A percentile compares a stretch with the other conserved stretches of the same genome.
These are phyloP conservation scores for Citrus cavaleriei DNA, from an alignment of 345 rosid genomes.

Conservation along the genomic window DNA sequence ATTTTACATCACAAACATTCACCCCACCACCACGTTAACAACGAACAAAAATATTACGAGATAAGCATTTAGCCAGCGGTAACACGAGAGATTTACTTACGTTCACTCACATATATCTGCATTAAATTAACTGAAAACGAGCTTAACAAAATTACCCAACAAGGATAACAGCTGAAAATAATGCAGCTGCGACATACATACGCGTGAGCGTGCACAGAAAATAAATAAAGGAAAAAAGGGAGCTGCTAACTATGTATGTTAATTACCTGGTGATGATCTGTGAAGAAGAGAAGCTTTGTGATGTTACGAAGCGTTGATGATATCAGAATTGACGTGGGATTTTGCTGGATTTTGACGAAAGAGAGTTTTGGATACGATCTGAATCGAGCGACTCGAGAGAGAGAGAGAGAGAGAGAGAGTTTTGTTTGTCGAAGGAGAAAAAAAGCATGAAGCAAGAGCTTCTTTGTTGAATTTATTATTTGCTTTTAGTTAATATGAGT, in stretches of 20 bases:
- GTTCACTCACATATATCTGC: neutral
- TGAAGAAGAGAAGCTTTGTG: neutral
- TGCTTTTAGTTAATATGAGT: neutral
- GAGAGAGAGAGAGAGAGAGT: neutral
- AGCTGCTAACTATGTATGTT: neutral
- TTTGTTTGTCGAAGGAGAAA: conserved; percentile 12
- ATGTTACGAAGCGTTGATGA: neutral
- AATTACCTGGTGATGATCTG: conserved; percentile 6
- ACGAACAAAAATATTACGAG: neutral
- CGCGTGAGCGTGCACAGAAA: neutral
- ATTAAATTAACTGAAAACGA: neutral
- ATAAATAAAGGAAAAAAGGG: too few relatives aligned
- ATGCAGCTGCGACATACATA: neutral
- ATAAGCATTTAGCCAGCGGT: neutral
- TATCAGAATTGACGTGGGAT: conserved; percentile 27
- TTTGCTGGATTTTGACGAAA: conserved; percentile 14
- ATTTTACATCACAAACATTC: neutral
- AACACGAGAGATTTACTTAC: neutral
- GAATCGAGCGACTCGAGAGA: conserved; percentile 18
- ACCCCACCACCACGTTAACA: neutral
- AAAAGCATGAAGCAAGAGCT: conserved; percentile 33
- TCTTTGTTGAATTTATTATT: neutral
- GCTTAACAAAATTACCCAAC: neutral
- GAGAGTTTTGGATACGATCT: conserved; percentile 19
- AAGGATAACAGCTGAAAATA: neutral